Percentiles rank a stretch among this genome's conserved stretches.
These are phyloP conservation scores for Mycosarcoma maydis DNA, from an alignment of 1,284 basidiomycete genomes.

Conservation along the genomic window DNA sequence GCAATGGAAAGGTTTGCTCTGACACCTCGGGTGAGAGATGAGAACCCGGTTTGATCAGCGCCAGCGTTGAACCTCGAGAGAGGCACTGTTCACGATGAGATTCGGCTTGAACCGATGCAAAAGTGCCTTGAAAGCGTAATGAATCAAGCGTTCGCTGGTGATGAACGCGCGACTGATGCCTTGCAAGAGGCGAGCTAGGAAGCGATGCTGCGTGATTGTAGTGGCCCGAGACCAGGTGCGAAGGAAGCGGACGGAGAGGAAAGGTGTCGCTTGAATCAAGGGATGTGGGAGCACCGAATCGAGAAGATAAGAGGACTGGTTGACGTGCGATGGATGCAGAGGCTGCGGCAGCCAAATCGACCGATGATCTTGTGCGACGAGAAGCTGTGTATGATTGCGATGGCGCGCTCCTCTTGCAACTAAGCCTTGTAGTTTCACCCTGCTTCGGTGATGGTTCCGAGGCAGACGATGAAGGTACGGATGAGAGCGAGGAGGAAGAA, in stretches of 20 bases:
- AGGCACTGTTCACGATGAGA: neutral
- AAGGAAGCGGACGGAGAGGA: neutral
- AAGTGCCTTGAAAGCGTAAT: neutral
- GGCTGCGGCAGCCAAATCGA: slow-evolving; percentile 2
- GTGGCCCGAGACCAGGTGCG: neutral
- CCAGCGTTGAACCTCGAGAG: slow-evolving; percentile 17
- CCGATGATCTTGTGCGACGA: slow-evolving; percentile 14
- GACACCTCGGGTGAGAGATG: neutral
- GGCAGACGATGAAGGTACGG: slow-evolving; percentile 30
- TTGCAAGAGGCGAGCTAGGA: slow-evolving; percentile 19
- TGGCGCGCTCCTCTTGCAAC: neutral
- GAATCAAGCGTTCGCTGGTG: slow-evolving; percentile 14
- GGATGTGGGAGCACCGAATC: neutral
- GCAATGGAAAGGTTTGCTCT: slow-evolving; percentile 1
- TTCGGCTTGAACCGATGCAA: neutral
- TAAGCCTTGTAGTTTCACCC: neutral
- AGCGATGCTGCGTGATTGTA: neutral
- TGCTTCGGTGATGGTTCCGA: slow-evolving; percentile 15
- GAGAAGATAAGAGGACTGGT: neutral
- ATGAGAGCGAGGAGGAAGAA: slow-evolving; percentile 32
- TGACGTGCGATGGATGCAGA: neutral
- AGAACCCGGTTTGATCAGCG: slow-evolving; percentile 2
- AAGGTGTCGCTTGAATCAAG: slow-evolving; percentile 1
- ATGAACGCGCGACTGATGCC: slow-evolving; percentile 2
- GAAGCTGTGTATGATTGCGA: slow-evolving; percentile 13